phyloP scores from a whole-genome alignment of 176 grass and related monocot genomes.

The Otatea glauca region DNA sequence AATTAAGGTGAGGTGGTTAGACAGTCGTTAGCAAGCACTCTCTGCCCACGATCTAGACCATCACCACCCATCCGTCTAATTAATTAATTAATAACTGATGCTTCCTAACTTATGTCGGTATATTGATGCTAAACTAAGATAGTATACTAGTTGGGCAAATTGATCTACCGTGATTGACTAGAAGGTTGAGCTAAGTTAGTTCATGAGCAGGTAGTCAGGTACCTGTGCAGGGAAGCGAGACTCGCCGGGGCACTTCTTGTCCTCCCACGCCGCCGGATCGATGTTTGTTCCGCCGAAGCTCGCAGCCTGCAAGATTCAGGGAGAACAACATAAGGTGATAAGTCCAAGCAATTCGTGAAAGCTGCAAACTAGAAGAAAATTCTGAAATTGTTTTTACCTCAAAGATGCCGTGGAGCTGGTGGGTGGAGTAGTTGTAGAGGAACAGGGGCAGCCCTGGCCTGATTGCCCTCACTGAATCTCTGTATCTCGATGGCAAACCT shows the following conservation, averaged over 20 bases:
- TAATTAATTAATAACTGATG: not conserved
- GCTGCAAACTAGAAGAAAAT: not conserved
- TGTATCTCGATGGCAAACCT: slow-evolving; percentile 83
- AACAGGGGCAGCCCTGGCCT: slow-evolving; percentile 93
- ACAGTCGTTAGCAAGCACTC: not conserved
- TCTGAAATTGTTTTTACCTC: slow-evolving; percentile 52
- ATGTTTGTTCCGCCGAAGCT: slow-evolving; percentile 98
- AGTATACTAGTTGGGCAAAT: not conserved
- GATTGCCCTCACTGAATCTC: slow-evolving; percentile 91
- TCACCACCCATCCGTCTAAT: not conserved
- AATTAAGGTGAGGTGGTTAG: slow-evolving; percentile 35
- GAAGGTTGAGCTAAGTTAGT: not conserved
- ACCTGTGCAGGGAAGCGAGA: slow-evolving; percentile 98
- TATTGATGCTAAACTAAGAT: not conserved
- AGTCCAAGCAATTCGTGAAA: not conserved
- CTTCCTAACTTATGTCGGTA: not conserved
- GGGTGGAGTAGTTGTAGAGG: slow-evolving; percentile 99
- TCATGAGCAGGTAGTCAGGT: not conserved
- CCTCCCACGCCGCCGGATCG: slow-evolving; percentile 97
- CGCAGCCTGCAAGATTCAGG: slow-evolving; percentile 53
- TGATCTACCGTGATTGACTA: not conserved
- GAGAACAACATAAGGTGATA: not conserved
- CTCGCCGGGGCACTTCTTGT: slow-evolving; percentile 96
- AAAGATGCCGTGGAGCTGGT: slow-evolving; percentile 98
- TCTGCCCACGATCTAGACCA: slow-evolving; percentile 20